phyloP scores from a whole-genome alignment of 805 yeast species.

The Ogataea sp. region DNA sequence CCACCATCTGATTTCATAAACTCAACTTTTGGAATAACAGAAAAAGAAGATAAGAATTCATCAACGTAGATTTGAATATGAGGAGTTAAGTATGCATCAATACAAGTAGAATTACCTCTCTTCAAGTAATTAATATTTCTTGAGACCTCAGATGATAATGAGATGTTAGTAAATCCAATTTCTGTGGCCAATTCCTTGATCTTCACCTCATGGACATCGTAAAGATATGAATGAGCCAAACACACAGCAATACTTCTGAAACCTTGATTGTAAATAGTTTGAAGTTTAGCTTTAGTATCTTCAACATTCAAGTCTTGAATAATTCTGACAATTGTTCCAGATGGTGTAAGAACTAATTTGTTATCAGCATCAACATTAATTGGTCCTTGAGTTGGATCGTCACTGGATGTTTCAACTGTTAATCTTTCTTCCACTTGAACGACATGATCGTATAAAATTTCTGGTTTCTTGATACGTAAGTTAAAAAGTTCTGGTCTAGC shows the following conservation, averaged over 20 bases:
- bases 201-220: slow-evolving; percentile 29
- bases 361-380: slow-evolving; percentile 13
- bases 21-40: slow-evolving; percentile 30
- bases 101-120: slow-evolving; percentile 32
- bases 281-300: slow-evolving; percentile 12
- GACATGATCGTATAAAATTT: slow-evolving; percentile 9
- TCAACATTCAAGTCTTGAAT: slow-evolving; percentile 15
- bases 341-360: slow-evolving; percentile 1
- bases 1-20: slow-evolving; percentile 57
- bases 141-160: slow-evolving; percentile 27
- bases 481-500: slow-evolving; percentile 18
- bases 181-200: slow-evolving; percentile 26
- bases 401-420: slow-evolving; percentile 17
- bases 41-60: slow-evolving; percentile 26
- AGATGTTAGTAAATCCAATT: slow-evolving; percentile 32
- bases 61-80: slow-evolving; percentile 29
- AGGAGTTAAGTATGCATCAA: slow-evolving; percentile 36
- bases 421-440: slow-evolving; percentile 14
- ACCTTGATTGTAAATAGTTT: slow-evolving; percentile 12
- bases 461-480: slow-evolving; percentile 10
- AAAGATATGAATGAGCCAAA: slow-evolving; percentile 28
- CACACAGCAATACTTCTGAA: slow-evolving; percentile 23
- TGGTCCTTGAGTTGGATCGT: slow-evolving; percentile 15
- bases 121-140: slow-evolving; percentile 29
- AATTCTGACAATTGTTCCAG: slow-evolving; percentile 14